Conservation (phyloP, 164 flowering plant species). For the Nymphaea colorata region DNA sequence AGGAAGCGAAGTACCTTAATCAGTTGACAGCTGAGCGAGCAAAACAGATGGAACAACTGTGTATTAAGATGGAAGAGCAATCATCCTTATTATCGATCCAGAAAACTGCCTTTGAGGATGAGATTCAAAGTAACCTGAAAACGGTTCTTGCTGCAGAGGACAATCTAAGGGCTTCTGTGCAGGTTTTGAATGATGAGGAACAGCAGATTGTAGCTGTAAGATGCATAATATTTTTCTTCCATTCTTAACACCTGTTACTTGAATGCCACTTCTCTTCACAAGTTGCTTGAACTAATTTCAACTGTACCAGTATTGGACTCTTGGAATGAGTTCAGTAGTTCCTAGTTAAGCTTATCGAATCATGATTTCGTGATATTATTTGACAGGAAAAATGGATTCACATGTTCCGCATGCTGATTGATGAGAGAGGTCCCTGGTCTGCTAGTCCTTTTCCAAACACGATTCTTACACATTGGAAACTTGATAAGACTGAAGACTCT, state of each 20-base stretch:
- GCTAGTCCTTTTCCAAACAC: slow-evolving; percentile 81
- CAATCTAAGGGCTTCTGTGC: slow-evolving; percentile 59
- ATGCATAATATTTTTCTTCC: slow-evolving; percentile 1
- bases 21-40: slow-evolving; percentile 40
- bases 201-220: slow-evolving; percentile 87
- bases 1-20: slow-evolving; percentile 64
- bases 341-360: no score
- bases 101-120: slow-evolving; percentile 67
- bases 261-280: no score
- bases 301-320: no score
- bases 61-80: slow-evolving; percentile 48
- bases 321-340: no score
- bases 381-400: slow-evolving; percentile 90
- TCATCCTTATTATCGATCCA: slow-evolving; percentile 30
- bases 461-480: slow-evolving; percentile 74
- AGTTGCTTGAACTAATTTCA: no score
- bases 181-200: slow-evolving; percentile 75
- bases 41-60: slow-evolving; percentile 56
- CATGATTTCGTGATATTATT: not conserved
- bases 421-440: slow-evolving; percentile 99
- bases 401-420: slow-evolving; percentile 77
- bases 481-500: slow-evolving; percentile 85
- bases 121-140: slow-evolving; percentile 46
- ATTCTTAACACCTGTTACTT: not conserved
- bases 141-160: slow-evolving; percentile 66